Conservation (phyloP, 2,329 filamentous ascomycete species). For the Harringtonia aguacate region DNA sequence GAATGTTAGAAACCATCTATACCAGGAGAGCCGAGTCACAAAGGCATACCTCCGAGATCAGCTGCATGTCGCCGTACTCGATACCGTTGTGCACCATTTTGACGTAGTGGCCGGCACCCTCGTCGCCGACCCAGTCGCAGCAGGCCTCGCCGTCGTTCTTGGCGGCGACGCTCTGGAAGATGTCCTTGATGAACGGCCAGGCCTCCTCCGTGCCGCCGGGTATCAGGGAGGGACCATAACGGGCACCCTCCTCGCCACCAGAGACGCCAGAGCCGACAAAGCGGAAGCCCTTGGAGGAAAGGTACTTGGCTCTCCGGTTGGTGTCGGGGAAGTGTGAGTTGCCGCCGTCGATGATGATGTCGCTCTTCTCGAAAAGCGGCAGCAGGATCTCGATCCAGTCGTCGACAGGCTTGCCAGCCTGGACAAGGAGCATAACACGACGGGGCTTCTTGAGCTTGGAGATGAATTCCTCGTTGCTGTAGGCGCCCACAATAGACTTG, state of each 20-base stretch:
- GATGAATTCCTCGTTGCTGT: constrained; percentile 89
- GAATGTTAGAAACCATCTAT: neutral
- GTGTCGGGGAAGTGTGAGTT: constrained; percentile 99
- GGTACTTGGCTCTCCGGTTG: constrained; percentile 92
- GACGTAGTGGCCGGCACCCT: constrained; percentile 99
- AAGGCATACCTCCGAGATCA: constrained; percentile 79
- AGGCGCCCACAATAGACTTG: constrained; percentile 90
- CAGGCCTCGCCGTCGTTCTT: constrained; percentile 96
- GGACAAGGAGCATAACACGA: constrained; percentile 96
- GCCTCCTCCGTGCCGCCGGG: constrained; percentile 97
- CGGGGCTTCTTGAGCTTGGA: constrained; percentile 95
- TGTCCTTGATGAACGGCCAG: constrained; percentile 97
- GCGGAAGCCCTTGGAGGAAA: constrained; percentile 75
- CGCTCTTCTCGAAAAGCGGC: constrained; percentile 69
- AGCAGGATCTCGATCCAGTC: constrained; percentile 97
- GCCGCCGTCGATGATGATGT: constrained; percentile 98
- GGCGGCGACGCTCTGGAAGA: constrained; percentile 95
- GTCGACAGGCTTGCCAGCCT: constrained; percentile 95
- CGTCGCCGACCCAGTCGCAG: constrained; percentile 99
- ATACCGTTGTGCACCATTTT: constrained; percentile 99
- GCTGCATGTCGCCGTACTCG: constrained; percentile 99
- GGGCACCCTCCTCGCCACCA: constrained; percentile 97
- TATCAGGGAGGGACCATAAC: constrained; percentile 96
- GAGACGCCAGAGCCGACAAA: constrained; percentile 98
- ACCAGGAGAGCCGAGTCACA: neutral